These are phyloP conservation scores for Amanita molliuscula DNA, from an alignment of 768 basidiomycete species.

Conservation along the genomic window DNA sequence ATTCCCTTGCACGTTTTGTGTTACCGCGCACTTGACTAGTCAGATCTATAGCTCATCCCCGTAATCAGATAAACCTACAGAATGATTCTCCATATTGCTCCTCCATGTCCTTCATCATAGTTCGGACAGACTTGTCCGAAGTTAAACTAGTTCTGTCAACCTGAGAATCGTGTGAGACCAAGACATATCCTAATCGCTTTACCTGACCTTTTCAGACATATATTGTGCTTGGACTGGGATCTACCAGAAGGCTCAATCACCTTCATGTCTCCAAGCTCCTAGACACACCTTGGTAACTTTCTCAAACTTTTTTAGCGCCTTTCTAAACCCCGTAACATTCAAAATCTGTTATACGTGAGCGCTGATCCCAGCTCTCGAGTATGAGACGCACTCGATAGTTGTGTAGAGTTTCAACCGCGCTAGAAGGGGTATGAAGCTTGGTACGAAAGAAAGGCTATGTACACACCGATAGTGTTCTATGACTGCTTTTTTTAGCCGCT, in stretches of 20 bases:
- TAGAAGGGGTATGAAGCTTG: conserved; percentile 14
- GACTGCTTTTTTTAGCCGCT: conserved; percentile 74
- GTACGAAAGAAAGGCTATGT: neutral
- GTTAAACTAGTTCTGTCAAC: conserved; percentile 62
- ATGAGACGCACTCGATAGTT: conserved; percentile 65
- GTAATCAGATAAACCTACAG: conserved; percentile 33
- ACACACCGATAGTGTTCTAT: conserved; percentile 72
- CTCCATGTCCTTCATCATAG: conserved; percentile 71
- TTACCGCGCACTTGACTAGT: conserved; percentile 47
- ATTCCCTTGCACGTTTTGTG: conserved; percentile 61
- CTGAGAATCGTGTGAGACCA: conserved; percentile 21
- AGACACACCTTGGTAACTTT: conserved; percentile 55
- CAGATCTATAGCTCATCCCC: neutral
- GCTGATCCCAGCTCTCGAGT: neutral
- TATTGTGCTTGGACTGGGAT: conserved; percentile 67
- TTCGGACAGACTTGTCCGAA: conserved; percentile 45
- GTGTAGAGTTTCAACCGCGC: conserved; percentile 75
- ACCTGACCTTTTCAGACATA: conserved; percentile 62
- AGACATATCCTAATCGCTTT: neutral
- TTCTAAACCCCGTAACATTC: conserved; percentile 85
- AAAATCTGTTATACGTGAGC: conserved; percentile 40
- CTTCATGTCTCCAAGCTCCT: neutral
- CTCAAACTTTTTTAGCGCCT: conserved; percentile 79
- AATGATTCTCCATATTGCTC: conserved; percentile 68
- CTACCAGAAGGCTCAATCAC: conserved; percentile 19